Evolutionary conservation across 1,139 yeast species (phyloP), one percentile per base, ranked within the genome.

Genomic region (Blastobotrys ciferrii): DNA sequence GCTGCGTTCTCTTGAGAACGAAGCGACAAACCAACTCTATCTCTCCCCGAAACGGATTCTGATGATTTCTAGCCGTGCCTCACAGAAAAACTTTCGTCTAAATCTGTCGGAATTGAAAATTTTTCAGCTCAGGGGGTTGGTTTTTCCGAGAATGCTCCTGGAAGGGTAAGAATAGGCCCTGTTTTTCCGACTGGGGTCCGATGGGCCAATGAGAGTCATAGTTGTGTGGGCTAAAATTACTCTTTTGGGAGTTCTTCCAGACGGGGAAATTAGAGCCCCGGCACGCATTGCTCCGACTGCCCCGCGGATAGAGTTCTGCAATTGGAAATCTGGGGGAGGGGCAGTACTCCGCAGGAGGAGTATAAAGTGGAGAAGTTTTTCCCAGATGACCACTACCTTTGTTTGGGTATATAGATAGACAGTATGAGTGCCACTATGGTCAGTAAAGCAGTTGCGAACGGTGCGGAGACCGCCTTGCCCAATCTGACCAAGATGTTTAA

Each of bases 401-500:
- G n/a, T n/a, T n/a, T n/a, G n/a, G n/a, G n/a, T n/a, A n/a, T n/a
- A n/a, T n/a, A n/a, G 28, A 23, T 23, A 23, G 28, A 23, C 28
- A 23, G 9, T 23, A 23, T 23, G 28, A 23, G 28, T 19, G 40
- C 40, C 11, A 36, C 40, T 11, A 17, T 36, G 19, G 28, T 36
- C 15, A 19, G 28, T 28, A 36, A 36, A 14, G 40, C 40, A 3
- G 40, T 28, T 17, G 28, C 28, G n/a, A 12, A 11, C 5, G 12
- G 14, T n/a, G 18, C 18, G 6, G 40, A 23, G 11, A 28, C 40
- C 11, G 40, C 40, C 12, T 19, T 36, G 12, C 40, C 40, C 6
- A 6, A 19, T 17, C 19, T 36, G 9, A 7, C 28, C 11, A 19
- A 36, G n/a, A 49, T 52, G n/a, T 63, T 63, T 42, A 60, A 64